These are phyloP conservation scores for Lactarius tabidus DNA, from an alignment of 768 basidiomycete genomes.

Conservation along the genomic window DNA sequence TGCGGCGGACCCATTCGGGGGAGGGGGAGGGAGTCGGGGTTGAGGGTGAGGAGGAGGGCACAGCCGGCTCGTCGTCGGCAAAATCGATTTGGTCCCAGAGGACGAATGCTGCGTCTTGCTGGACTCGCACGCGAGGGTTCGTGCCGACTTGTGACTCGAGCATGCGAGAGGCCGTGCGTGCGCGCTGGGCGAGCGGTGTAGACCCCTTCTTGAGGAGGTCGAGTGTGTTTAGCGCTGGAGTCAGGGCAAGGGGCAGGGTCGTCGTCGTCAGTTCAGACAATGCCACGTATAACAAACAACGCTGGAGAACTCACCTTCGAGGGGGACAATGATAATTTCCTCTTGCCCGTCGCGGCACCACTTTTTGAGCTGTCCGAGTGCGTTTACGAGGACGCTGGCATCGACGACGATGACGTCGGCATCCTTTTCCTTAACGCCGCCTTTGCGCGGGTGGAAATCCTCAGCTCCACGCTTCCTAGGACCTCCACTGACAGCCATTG, in stretches of 20 bases:
- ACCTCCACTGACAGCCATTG: neutral
- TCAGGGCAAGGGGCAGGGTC: neutral
- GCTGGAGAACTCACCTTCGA: constrained; percentile 63
- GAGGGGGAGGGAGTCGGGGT: constrained; percentile 38
- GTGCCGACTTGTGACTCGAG: constrained; percentile 84
- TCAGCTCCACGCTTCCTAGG: constrained; percentile 11
- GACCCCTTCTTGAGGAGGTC: constrained; percentile 92
- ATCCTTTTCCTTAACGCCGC: constrained; percentile 40
- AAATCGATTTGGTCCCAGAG: constrained; percentile 73
- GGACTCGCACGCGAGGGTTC: constrained; percentile 77
- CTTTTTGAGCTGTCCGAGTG: constrained; percentile 71
- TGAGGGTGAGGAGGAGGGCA: constrained; percentile 27
- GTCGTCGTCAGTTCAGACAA: neutral
- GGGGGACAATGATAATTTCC: constrained; percentile 78
- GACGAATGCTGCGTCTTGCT: constrained; percentile 78
- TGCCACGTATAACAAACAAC: neutral
- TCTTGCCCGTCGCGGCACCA: constrained; percentile 75
- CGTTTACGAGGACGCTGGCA: constrained; percentile 78
- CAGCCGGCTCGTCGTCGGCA: constrained; percentile 33
- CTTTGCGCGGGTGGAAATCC: neutral
- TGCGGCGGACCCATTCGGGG: constrained; percentile 83
- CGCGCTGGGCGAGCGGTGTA: constrained; percentile 70
- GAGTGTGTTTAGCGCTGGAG: constrained; percentile 84
- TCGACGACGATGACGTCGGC: constrained; percentile 76
- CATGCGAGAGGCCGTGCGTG: constrained; percentile 82